These are phyloP conservation scores for Hanseniaspora osmophila DNA, from an alignment of 805 yeast species.

Conservation along the genomic window DNA sequence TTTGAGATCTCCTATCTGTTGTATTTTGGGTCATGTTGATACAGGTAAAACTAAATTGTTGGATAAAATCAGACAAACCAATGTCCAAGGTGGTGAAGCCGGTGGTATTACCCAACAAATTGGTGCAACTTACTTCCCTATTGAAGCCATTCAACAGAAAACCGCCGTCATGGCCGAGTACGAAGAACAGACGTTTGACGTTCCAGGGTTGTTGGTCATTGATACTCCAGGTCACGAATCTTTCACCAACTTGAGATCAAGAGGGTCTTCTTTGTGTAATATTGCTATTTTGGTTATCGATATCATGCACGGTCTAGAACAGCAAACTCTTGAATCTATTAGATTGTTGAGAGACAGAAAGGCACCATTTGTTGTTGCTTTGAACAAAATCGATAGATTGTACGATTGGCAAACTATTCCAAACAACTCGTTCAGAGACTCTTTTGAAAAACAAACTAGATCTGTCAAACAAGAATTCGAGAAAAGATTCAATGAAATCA, in stretches of 20 bases:
- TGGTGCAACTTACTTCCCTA: slow-evolving; percentile 99
- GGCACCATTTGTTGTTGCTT: slow-evolving; percentile 94
- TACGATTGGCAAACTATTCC: slow-evolving; percentile 88
- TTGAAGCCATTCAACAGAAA: slow-evolving; percentile 80
- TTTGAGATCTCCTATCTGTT: slow-evolving; percentile 95
- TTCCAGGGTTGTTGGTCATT: slow-evolving; percentile 90
- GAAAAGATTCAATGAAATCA: slow-evolving; percentile 70
- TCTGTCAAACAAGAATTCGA: slow-evolving; percentile 88
- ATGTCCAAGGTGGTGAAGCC: slow-evolving; percentile 99
- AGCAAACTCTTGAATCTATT: slow-evolving; percentile 90
- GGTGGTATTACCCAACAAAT: slow-evolving; percentile 99
- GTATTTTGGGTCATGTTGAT: slow-evolving; percentile 98
- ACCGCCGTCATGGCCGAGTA: slow-evolving; percentile 81
- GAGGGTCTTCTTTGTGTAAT: slow-evolving; percentile 98
- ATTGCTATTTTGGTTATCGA: slow-evolving; percentile 97
- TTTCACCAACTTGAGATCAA: slow-evolving; percentile 88
- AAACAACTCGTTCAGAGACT: slow-evolving; percentile 91
- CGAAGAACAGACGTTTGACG: slow-evolving; percentile 78
- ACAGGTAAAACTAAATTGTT: slow-evolving; percentile 96
- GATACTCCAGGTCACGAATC: slow-evolving; percentile 99
- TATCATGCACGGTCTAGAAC: slow-evolving; percentile 98
- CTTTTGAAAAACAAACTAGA: slow-evolving; percentile 65
- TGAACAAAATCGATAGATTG: slow-evolving; percentile 93
- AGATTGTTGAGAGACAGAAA: slow-evolving; percentile 86
- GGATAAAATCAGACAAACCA: slow-evolving; percentile 95